Conservation (phyloP, 116 monocot species). For the Iris pallida region DNA sequence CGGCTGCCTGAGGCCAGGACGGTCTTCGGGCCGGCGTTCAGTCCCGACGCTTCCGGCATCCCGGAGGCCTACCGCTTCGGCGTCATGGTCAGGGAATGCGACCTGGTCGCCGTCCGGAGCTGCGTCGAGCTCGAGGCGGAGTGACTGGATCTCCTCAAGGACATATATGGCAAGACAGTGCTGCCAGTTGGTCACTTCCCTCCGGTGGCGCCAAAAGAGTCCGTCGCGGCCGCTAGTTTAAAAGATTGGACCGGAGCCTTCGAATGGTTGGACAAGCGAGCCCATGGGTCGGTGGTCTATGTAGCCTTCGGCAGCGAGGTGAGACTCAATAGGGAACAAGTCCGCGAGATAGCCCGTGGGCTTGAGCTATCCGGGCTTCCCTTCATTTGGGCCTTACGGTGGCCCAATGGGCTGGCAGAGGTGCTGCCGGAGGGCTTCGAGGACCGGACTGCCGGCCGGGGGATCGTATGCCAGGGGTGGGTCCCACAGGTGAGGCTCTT, state of each 20-base stretch:
- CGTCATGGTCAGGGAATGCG: not conserved
- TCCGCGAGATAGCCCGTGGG: slow-evolving; percentile 22
- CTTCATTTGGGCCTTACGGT: slow-evolving; percentile 26
- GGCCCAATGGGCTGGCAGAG: not conserved
- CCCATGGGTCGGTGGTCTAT: slow-evolving; percentile 16
- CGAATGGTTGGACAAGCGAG: slow-evolving; percentile 19
- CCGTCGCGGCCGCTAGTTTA: not conserved
- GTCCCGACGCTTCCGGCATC: not conserved
- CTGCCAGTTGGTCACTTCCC: slow-evolving; percentile 21
- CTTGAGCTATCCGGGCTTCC: slow-evolving; percentile 17
- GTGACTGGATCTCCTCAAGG: slow-evolving; percentile 10
- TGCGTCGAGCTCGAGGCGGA: slow-evolving; percentile 16
- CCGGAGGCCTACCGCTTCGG: slow-evolving; percentile 7
- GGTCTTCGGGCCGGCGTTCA: not conserved
- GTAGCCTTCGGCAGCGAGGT: slow-evolving; percentile 29
- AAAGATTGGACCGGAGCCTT: not conserved
- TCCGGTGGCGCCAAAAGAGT: not conserved
- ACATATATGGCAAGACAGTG: slow-evolving; percentile 14
- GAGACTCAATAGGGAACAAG: not conserved
- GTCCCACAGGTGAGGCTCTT: slow-evolving; percentile 24
- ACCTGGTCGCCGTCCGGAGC: slow-evolving; percentile 8
- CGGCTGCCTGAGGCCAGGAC: slow-evolving; percentile 7
- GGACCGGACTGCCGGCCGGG: slow-evolving; percentile 4
- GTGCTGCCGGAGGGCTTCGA: not conserved
- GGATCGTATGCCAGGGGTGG: slow-evolving; percentile 12